These are phyloP conservation scores for Fusarium caatingaense DNA, from an alignment of 2,329 filamentous ascomycete species.

Conservation along the genomic window DNA sequence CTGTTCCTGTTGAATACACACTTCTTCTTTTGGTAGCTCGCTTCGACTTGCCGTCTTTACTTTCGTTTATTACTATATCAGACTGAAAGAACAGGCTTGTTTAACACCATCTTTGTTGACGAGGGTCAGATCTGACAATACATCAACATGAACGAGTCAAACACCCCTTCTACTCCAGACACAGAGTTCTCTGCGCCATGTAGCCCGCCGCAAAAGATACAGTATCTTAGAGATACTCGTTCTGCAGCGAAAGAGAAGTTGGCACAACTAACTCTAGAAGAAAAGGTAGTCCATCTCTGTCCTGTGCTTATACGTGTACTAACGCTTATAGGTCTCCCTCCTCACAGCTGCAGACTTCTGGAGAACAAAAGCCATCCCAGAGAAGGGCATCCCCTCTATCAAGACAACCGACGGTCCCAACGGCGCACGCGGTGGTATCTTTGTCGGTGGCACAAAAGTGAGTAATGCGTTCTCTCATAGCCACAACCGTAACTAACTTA, in stretches of 20 bases:
- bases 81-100: no score
- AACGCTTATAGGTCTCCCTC: slow-evolving; percentile 62
- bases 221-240: slow-evolving; percentile 54
- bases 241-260: slow-evolving; percentile 61
- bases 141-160: slow-evolving; percentile 39
- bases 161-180: slow-evolving; percentile 57
- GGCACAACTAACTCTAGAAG: slow-evolving; percentile 63
- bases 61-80: slow-evolving; percentile 6
- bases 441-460: slow-evolving; percentile 73
- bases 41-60: slow-evolving; percentile 9
- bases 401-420: slow-evolving; percentile 78
- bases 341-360: slow-evolving; percentile 75
- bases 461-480: no score
- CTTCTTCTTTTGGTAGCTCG: slow-evolving; percentile 9
- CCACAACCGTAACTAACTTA: neutral
- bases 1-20: neutral
- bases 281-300: slow-evolving; percentile 60
- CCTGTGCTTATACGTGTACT: neutral
- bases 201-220: slow-evolving; percentile 55
- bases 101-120: no score
- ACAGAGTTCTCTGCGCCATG: slow-evolving; percentile 61
- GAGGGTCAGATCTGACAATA: neutral
- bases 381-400: slow-evolving; percentile 71
- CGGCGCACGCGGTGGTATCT: slow-evolving; percentile 74
- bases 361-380: slow-evolving; percentile 73